Evolutionary conservation across 2,329 filamentous ascomycete genomes (phyloP).

Genomic region (Hymenoscyphus occultus): DNA sequence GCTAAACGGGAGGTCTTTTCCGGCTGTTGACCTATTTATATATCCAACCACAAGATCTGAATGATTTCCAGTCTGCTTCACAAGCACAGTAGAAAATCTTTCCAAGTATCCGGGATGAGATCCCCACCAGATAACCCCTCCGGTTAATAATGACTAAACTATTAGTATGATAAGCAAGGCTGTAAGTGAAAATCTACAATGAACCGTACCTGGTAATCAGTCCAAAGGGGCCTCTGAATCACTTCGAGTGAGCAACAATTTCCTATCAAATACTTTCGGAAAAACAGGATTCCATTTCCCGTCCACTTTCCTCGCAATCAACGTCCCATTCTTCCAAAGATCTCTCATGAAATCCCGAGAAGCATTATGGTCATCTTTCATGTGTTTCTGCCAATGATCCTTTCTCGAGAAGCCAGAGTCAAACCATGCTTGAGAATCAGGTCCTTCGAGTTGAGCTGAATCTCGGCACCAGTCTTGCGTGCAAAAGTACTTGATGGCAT

Average conservation of each 20-base stretch:
- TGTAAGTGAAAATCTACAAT: too few species aligned
- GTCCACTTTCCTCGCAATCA: background rate
- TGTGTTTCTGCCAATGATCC: slow-evolving; percentile 5
- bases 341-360: background rate
- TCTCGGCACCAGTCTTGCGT: background rate
- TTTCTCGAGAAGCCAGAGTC: background rate
- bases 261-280: background rate
- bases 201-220: background rate
- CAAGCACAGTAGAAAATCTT: too few species aligned
- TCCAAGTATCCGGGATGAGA: too few species aligned
- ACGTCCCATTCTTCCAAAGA: background rate
- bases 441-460: background rate
- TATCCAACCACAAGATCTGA: too few species aligned
- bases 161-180: too few species aligned
- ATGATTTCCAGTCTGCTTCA: too few species aligned
- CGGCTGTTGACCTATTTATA: too few species aligned
- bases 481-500: background rate
- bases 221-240: background rate
- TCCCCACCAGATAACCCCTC: too few species aligned
- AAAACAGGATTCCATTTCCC: background rate
- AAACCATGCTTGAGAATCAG: background rate
- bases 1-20: too few species aligned
- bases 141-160: too few species aligned
- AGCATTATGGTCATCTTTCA: background rate
- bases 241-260: background rate